Evolutionary conservation across 2,329 filamentous ascomycete species (phyloP).

Genomic region (Davidsoniella eucalypti): DNA sequence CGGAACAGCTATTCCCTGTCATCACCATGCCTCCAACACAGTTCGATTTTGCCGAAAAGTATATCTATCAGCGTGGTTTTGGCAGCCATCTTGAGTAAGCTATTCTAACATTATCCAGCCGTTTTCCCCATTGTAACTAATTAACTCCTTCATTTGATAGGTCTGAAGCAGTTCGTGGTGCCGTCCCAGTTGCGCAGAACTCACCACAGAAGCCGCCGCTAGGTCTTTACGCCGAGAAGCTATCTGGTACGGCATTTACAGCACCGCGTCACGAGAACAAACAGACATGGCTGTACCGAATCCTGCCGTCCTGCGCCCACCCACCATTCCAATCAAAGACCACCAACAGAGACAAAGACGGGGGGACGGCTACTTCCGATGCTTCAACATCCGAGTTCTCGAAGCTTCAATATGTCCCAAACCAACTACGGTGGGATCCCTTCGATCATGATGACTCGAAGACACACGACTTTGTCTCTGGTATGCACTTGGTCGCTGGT

Average conservation of each 20-base stretch:
- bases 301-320: constrained; percentile 48
- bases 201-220: constrained; percentile 65
- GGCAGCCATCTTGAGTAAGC: constrained; percentile 58
- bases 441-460: constrained; percentile 50
- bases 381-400: constrained; percentile 13
- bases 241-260: constrained; percentile 57
- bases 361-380: constrained; percentile 12
- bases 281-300: constrained; percentile 57
- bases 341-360: constrained; percentile 9
- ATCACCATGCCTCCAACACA: constrained; percentile 31
- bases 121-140: background rate
- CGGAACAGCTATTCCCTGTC: background rate
- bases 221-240: constrained; percentile 69
- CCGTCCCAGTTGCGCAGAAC: constrained; percentile 61
- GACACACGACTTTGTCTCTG: constrained; percentile 30
- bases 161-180: constrained; percentile 58
- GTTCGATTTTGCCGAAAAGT: constrained; percentile 37
- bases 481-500: constrained; percentile 54
- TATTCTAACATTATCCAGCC: background rate
- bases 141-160: constrained; percentile 24
- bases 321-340: constrained; percentile 34
- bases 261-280: constrained; percentile 52
- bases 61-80: constrained; percentile 68
- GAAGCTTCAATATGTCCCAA: constrained; percentile 58
- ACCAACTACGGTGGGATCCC: constrained; percentile 65